Conservation (phyloP, 257 asterid genomes). For the Salvia hispanica region DNA sequence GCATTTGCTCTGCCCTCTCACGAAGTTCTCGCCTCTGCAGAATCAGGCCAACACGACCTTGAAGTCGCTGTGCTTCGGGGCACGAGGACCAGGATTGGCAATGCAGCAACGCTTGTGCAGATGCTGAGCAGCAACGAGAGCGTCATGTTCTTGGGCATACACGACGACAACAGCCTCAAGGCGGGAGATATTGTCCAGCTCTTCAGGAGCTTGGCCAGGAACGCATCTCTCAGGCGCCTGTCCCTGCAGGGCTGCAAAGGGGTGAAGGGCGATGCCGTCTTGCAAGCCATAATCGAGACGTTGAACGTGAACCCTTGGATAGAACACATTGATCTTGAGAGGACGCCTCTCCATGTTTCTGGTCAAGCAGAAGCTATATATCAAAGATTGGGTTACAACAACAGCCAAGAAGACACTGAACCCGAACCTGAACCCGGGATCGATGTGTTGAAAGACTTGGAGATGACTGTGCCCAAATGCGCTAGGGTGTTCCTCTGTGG, state of each 20-base stretch:
- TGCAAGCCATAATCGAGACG: constrained; percentile 56
- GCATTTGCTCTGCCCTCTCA: constrained; percentile 85
- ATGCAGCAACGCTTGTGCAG: constrained; percentile 52
- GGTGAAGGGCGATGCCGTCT: constrained; percentile 67
- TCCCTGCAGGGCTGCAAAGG: constrained; percentile 83
- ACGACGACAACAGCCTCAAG: constrained; percentile 63
- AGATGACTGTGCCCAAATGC: constrained; percentile 62
- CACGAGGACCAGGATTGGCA: constrained; percentile 62
- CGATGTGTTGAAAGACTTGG: constrained; percentile 64
- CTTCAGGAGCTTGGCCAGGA: constrained; percentile 70
- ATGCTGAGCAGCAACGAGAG: constrained; percentile 68
- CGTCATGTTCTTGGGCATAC: constrained; percentile 53
- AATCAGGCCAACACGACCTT: constrained; percentile 66
- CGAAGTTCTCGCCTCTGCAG: constrained; percentile 72
- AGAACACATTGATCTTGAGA: constrained; percentile 62
- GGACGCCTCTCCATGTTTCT: constrained; percentile 65
- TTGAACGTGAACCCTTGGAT: constrained; percentile 88
- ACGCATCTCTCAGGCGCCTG: constrained; percentile 53
- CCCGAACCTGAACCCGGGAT: constrained; percentile 46
- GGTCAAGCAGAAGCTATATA: constrained; percentile 63
- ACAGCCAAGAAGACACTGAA: constrained; percentile 26
- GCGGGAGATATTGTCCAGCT: constrained; percentile 52
- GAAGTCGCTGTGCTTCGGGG: constrained; percentile 65
- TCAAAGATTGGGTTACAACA: constrained; percentile 57
- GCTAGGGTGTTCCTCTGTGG: constrained; percentile 67